Evolutionary conservation across 176 grass and related monocot species (phyloP).

Genomic region (Elaeis guineensis): DNA sequence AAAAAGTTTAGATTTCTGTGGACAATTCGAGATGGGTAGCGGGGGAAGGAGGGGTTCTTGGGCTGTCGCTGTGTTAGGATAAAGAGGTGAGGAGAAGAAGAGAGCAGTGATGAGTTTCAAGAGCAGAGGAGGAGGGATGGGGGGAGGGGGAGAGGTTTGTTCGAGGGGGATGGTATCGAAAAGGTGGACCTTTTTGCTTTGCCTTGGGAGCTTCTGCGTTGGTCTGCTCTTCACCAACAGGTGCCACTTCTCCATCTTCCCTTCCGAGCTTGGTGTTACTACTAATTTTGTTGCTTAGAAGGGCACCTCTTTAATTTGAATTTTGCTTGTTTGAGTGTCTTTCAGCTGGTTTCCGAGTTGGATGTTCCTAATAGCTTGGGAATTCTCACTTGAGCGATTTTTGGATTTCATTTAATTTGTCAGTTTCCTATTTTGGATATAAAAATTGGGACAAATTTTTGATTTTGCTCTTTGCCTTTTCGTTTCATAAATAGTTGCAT

Average conservation of each 20-base stretch:
- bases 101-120: constrained; percentile 2
- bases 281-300: background rate
- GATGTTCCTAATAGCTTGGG: too few species aligned
- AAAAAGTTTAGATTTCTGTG: too few species aligned
- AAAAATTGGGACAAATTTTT: too few species aligned
- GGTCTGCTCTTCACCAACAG: constrained; percentile 85
- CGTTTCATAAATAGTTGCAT: too few species aligned
- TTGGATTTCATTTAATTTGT: too few species aligned
- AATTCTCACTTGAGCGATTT: too few species aligned
- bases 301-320: background rate
- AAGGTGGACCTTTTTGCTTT: constrained; percentile 69
- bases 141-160: constrained; percentile 24
- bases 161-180: constrained; percentile 27
- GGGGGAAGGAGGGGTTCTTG: too few species aligned
- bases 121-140: constrained; percentile 15
- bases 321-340: too few species aligned
- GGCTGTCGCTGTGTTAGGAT: background rate
- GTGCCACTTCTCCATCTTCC: constrained; percentile 24
- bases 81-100: constrained; percentile 15
- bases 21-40: too few species aligned
- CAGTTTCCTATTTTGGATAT: too few species aligned
- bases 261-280: background rate
- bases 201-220: constrained; percentile 79
- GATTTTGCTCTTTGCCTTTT: too few species aligned
- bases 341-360: too few species aligned